These are phyloP conservation scores for Skeletonema grethae DNA, from an alignment of 108 stramenopile species.

Conservation along the genomic window DNA sequence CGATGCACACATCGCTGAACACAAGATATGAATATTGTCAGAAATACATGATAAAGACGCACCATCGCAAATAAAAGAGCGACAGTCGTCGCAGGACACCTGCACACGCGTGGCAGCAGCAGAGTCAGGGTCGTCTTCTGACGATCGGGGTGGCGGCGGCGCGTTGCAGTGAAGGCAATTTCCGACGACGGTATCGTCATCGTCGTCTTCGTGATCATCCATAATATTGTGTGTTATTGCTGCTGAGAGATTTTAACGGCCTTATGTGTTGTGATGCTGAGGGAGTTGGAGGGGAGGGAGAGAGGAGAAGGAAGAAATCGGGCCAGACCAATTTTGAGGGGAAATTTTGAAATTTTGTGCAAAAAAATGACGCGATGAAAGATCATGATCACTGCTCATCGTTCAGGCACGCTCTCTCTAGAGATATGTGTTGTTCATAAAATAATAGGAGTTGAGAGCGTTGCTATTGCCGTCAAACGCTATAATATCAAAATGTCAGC, in stretches of 20 bases:
- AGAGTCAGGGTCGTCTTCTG: conserved; percentile 19
- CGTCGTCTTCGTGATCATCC: conserved; percentile 31
- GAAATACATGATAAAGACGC: conserved; percentile 4
- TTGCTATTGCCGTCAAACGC: neutral
- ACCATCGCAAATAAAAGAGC: conserved; percentile 80
- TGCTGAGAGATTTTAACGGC: neutral
- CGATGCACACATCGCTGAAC: neutral
- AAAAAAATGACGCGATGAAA: too few species aligned
- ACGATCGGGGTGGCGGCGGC: conserved; percentile 41
- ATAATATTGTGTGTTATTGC: neutral
- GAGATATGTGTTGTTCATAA: too few species aligned
- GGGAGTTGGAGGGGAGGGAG: too few species aligned
- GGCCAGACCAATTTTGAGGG: too few species aligned
- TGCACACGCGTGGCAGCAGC: conserved; percentile 56
- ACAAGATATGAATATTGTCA: neutral
- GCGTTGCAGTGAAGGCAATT: conserved; percentile 51
- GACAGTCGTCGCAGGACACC: conserved; percentile 89
- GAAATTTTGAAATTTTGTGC: too few species aligned
- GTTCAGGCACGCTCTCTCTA: too few species aligned
- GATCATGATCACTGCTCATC: too few species aligned
- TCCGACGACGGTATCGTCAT: conserved; percentile 53
- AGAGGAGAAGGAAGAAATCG: too few species aligned
- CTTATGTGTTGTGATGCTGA: too few species aligned
- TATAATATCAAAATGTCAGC: neutral
- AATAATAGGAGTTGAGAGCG: too few species aligned